These are phyloP conservation scores for Gigaspora rosea DNA, from an alignment of 192 early-diverging fungal genomes.

Conservation along the genomic window DNA sequence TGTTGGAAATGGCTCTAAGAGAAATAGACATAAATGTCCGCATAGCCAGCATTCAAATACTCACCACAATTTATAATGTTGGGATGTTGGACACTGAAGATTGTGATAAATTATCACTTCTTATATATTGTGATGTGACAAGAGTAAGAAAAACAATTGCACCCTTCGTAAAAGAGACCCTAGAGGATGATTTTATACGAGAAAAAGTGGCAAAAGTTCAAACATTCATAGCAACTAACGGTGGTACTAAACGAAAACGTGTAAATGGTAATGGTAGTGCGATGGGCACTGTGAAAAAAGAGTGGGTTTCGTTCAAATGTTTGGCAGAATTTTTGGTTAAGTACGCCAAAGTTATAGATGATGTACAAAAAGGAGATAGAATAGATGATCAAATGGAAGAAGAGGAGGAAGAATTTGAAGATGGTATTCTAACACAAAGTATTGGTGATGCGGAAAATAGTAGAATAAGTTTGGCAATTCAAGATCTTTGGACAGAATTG, in stretches of 20 bases:
- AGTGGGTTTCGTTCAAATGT: conserved; percentile 52
- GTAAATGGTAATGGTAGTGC: conserved; percentile 23
- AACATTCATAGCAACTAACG: conserved; percentile 6
- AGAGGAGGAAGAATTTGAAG: conserved; percentile 14
- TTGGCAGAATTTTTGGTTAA: conserved; percentile 48
- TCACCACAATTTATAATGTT: conserved; percentile 46
- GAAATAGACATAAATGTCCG: conserved; percentile 63
- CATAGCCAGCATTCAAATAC: conserved; percentile 51
- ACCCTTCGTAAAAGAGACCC: conserved; percentile 53
- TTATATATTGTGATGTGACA: conserved; percentile 73
- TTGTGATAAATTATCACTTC: conserved; percentile 57
- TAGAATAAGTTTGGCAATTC: conserved; percentile 41
- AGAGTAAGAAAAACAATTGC: conserved; percentile 68
- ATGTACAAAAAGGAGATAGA: conserved; percentile 9
- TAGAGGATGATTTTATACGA: conserved; percentile 46
- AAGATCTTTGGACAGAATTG: conserved; percentile 46
- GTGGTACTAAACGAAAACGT: conserved; percentile 9
- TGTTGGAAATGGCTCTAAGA: conserved; percentile 74
- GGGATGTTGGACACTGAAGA: conserved; percentile 66
- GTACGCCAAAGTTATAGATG: conserved; percentile 32
- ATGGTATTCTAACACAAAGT: conserved; percentile 13
- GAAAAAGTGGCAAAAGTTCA: conserved; percentile 35
- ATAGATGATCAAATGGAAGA: neutral
- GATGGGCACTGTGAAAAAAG: conserved; percentile 31
- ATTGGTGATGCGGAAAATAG: conserved; percentile 45